Conservation (phyloP, 257 asterid species). For the Coffea eugenioides region DNA sequence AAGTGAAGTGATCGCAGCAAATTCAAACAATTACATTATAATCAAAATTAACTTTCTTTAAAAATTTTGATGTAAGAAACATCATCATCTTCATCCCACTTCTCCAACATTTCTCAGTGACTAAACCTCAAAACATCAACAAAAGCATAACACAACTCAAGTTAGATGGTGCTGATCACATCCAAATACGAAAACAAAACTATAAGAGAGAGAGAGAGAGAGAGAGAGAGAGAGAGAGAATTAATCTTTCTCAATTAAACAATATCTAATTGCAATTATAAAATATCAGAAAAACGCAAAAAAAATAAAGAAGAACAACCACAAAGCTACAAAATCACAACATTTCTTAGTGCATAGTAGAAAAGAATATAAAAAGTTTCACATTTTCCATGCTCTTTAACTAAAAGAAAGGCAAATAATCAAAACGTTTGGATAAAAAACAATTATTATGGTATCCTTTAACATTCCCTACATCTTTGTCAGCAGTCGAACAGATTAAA, state of each 20-base stretch:
- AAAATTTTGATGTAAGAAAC: not conserved
- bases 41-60: not conserved
- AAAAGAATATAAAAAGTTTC: not conserved
- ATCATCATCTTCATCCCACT: too few relatives aligned
- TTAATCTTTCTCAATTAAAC: not conserved
- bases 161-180: not conserved
- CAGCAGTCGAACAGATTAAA: not conserved
- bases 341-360: not conserved
- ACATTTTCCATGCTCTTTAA: not conserved
- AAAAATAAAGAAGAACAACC: not conserved
- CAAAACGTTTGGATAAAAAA: not conserved
- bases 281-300: not conserved
- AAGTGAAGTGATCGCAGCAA: not conserved
- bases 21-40: not conserved
- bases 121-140: too few relatives aligned
- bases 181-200: not conserved
- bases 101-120: not conserved
- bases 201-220: too few relatives aligned
- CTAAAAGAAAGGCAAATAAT: not conserved
- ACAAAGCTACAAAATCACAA: not conserved
- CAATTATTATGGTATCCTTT: not conserved
- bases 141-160: not conserved
- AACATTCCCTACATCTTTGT: not conserved
- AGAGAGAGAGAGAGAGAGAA: too few relatives aligned
- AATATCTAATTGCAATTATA: not conserved